phyloP scores from a whole-genome alignment of 129 eudicot genomes.

The Rutidosis leptorrhynchoides region DNA sequence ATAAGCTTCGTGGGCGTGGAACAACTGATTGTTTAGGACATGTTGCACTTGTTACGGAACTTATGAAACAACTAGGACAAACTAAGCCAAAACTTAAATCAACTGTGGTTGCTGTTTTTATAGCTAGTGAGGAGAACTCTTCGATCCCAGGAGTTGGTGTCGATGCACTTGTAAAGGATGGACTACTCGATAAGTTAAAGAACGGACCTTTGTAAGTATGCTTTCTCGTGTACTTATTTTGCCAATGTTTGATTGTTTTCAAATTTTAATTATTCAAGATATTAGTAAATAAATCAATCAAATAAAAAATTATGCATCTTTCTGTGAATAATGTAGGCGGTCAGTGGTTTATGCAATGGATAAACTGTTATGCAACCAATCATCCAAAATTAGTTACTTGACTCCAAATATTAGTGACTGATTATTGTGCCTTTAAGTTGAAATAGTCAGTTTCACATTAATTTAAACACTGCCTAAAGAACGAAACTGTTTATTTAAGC shows the following conservation, averaged over 20 bases:
- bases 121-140: slow-evolving; percentile 94
- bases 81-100: slow-evolving; percentile 83
- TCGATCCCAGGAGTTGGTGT: slow-evolving; percentile 96
- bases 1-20: slow-evolving; percentile 89
- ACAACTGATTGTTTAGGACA: slow-evolving; percentile 98
- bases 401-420: not conserved
- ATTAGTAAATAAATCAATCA: not conserved
- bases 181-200: slow-evolving; percentile 78
- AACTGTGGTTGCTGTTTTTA: slow-evolving; percentile 95
- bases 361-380: not conserved
- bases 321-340: not conserved
- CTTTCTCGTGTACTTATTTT: not conserved
- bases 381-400: not conserved
- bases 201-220: slow-evolving; percentile 78
- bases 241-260: not conserved
- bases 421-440: not conserved
- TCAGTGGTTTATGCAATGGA: not conserved
- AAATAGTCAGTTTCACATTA: not conserved
- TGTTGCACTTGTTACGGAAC: slow-evolving; percentile 91
- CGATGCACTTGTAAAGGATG: slow-evolving; percentile 83
- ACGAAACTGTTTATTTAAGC: not conserved
- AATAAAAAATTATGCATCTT: too few species aligned
- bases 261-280: not conserved
- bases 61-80: slow-evolving; percentile 76
- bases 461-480: not conserved